Evolutionary conservation across 768 basidiomycete species (phyloP).

Genomic region (Dentipellis fragilis): DNA sequence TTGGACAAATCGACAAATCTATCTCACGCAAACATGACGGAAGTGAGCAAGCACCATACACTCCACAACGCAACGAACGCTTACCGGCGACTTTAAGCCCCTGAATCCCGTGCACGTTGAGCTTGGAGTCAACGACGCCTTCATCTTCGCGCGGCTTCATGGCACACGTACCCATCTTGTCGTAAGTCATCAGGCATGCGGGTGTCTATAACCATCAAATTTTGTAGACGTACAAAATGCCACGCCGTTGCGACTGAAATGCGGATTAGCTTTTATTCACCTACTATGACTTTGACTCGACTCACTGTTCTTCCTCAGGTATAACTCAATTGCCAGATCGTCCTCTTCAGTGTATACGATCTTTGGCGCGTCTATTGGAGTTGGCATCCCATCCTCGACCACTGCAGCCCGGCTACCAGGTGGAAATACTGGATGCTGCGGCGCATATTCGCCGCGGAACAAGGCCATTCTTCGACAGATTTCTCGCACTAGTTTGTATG

Average conservation of each 20-base stretch:
- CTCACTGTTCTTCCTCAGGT: conserved; percentile 9
- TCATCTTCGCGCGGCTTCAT: conserved; percentile 53
- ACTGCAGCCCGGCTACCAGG: not conserved
- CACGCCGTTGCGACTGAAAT: conserved; percentile 3
- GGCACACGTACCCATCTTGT: conserved; percentile 59
- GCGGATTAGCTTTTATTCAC: too few species aligned
- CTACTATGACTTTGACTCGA: too few species aligned
- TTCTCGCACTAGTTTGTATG: conserved; percentile 46
- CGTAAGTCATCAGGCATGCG: not conserved
- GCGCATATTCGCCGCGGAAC: conserved; percentile 19
- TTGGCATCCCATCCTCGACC: conserved; percentile 11
- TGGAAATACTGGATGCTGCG: not conserved
- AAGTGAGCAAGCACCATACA: not conserved
- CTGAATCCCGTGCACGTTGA: conserved; percentile 52
- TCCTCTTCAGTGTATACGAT: conserved; percentile 26
- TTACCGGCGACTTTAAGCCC: conserved; percentile 41
- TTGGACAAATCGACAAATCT: conserved; percentile 30
- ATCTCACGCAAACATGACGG: too few species aligned
- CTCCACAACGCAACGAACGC: not conserved
- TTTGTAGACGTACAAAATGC: not conserved
- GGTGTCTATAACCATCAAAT: not conserved
- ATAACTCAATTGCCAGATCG: conserved; percentile 23
- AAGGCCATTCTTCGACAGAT: conserved; percentile 38
- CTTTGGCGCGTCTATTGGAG: conserved; percentile 18
- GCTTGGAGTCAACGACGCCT: conserved; percentile 52